phyloP scores from a whole-genome alignment of 2,329 filamentous ascomycete genomes.

The Colletotrichum simmondsii region DNA sequence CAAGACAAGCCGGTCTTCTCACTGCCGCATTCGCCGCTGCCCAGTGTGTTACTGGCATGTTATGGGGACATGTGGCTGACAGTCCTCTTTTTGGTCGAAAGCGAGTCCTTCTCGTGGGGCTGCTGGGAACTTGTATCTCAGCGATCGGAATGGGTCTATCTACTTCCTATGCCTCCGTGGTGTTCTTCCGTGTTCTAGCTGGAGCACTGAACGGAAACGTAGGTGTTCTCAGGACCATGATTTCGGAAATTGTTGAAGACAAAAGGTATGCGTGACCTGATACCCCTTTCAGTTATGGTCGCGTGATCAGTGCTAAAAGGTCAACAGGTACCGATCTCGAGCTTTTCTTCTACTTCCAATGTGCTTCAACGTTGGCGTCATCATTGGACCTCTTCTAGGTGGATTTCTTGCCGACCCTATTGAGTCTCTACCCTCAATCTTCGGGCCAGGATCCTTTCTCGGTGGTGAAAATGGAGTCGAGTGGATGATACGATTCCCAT shows the following conservation, averaged over 20 bases:
- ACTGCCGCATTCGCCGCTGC: conserved; percentile 37
- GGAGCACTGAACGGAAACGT: conserved; percentile 38
- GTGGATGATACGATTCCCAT: conserved; percentile 38
- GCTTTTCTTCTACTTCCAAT: conserved; percentile 38
- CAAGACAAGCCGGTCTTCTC: conserved; percentile 36
- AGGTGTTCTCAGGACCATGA: conserved; percentile 37
- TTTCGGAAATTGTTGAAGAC: conserved; percentile 38
- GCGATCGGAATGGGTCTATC: conserved; percentile 79
- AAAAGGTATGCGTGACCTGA: conserved; percentile 19
- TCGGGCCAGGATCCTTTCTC: conserved; percentile 36
- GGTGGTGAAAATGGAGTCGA: conserved; percentile 33
- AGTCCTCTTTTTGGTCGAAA: conserved; percentile 35
- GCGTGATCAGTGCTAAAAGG: background rate
- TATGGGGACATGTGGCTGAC: conserved; percentile 36
- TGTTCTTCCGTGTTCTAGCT: conserved; percentile 36
- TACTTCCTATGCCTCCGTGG: conserved; percentile 59
- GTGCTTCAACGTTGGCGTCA: conserved; percentile 39
- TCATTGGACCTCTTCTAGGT: conserved; percentile 39
- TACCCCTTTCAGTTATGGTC: background rate
- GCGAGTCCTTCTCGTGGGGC: conserved; percentile 35
- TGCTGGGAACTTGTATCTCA: conserved; percentile 65
- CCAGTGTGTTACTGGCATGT: conserved; percentile 36
- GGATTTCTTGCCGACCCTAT: conserved; percentile 39
- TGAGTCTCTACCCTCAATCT: conserved; percentile 31
- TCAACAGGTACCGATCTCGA: conserved; percentile 22